Evolutionary conservation across 225 moss, liverwort and hornwort genomes (phyloP).

Genomic region (Polytrichum commune): DNA sequence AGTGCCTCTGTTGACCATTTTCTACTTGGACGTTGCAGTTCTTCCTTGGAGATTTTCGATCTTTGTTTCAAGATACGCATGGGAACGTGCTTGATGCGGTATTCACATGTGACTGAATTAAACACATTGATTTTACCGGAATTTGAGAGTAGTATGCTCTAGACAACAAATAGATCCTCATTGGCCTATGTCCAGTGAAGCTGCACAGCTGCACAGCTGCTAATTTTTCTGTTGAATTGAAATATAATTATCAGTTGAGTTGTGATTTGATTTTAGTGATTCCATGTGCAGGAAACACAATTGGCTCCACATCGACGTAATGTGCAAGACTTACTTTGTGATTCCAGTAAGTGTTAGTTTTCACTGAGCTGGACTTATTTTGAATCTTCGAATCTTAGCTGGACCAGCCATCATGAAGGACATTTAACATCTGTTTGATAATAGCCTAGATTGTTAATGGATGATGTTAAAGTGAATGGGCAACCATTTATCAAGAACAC

Average conservation of each 20-base stretch:
- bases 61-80: constrained; percentile 62
- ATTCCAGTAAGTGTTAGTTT: constrained; percentile 37
- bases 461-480: no score
- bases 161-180: neutral
- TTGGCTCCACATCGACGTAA: constrained; percentile 54
- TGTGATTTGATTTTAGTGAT: neutral
- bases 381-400: no score
- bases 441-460: no score
- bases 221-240: no score
- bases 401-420: no score
- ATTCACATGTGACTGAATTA: neutral
- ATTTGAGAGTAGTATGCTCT: neutral
- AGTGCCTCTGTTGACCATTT: neutral
- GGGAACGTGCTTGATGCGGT: constrained; percentile 67
- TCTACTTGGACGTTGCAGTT: constrained; percentile 34
- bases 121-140: no score
- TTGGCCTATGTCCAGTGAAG: no score
- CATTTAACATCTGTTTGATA: no score
- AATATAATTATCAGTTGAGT: no score
- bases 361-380: neutral
- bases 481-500: no score
- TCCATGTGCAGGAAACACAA: constrained; percentile 52
- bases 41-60: constrained; percentile 65
- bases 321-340: constrained; percentile 61
- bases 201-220: no score